Evolutionary conservation across 2,329 filamentous ascomycete genomes (phyloP), one percentile per base, ranked within the genome.

Genomic region (Hymenotorrendiella dingleyae): DNA sequence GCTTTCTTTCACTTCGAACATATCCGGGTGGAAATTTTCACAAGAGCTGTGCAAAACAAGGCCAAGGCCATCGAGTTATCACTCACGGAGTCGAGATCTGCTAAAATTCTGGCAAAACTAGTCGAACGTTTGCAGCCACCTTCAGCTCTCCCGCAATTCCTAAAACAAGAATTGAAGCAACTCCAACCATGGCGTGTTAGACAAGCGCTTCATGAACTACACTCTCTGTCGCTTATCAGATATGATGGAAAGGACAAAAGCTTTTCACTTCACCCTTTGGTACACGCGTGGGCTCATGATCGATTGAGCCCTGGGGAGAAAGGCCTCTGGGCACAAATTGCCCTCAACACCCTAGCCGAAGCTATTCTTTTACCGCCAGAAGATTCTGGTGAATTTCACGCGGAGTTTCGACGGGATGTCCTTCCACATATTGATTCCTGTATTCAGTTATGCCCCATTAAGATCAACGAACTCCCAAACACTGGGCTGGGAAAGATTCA

Each of bases 261-360:
- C n/a, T 36, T 53, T 3, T 50, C 45, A 10, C 48, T 52, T 42
- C 47, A 52, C 20, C 48, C 45, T 28, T 36, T 52, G 12, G 42
- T 37, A 9, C 45, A 54, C 36, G 37, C 35, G 12, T 52, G 47
- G 51, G 40, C 43, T 8, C 29, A 17, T 23, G 45, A 48, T 38
- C 30, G 42, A 19, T 33, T 48, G 28, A n/a, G n/a, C n/a, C n/a
- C n/a, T n/a, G n/a, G n/a, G n/a, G n/a, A n/a, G n/a, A n/a, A n/a
- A n/a, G n/a, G n/a, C n/a, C n/a, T n/a, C n/a, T n/a, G n/a, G n/a
- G n/a, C n/a, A n/a, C n/a, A n/a, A n/a, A n/a, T n/a, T n/a, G n/a
- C n/a, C n/a, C n/a, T n/a, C n/a, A n/a, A n/a, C n/a, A n/a, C n/a
- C n/a, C n/a, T n/a, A n/a, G n/a, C n/a, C n/a, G n/a, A n/a, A n/a